Conservation (phyloP, 2,329 filamentous ascomycete genomes). For the Paecilomyces variotii region DNA sequence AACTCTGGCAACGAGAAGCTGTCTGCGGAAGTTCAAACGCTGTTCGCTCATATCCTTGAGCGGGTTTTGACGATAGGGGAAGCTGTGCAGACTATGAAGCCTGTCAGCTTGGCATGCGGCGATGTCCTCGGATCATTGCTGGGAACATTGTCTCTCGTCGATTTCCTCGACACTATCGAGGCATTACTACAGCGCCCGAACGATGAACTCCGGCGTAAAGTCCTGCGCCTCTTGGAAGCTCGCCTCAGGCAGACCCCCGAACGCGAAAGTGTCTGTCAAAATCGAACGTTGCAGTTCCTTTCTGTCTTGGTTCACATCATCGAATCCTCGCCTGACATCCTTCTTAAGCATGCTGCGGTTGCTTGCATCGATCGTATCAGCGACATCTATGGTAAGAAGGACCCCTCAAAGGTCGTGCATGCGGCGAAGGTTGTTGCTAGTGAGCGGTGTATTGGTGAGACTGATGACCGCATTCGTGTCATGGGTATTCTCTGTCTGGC, state of each 20-base stretch:
- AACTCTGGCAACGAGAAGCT: slow-evolving; percentile 43
- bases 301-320: slow-evolving; percentile 72
- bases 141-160: slow-evolving; percentile 72
- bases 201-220: slow-evolving; percentile 67
- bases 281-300: slow-evolving; percentile 68
- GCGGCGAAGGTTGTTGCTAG: slow-evolving; percentile 72
- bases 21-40: slow-evolving; percentile 55
- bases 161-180: slow-evolving; percentile 85
- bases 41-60: slow-evolving; percentile 63
- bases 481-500: slow-evolving; percentile 85
- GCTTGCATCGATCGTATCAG: slow-evolving; percentile 86
- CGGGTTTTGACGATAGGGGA: slow-evolving; percentile 60
- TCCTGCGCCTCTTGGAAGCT: slow-evolving; percentile 69
- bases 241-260: slow-evolving; percentile 68
- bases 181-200: slow-evolving; percentile 69
- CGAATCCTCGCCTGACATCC: slow-evolving; percentile 60
- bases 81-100: slow-evolving; percentile 26
- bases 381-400: slow-evolving; percentile 92
- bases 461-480: slow-evolving; percentile 63
- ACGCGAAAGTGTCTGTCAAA: slow-evolving; percentile 59
- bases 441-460: slow-evolving; percentile 64
- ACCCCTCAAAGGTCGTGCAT: slow-evolving; percentile 64
- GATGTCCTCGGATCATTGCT: slow-evolving; percentile 72
- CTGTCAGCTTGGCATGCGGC: slow-evolving; percentile 42
- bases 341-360: slow-evolving; percentile 77